These are phyloP conservation scores for Helianthus tuberosus DNA, from an alignment of 129 eudicot species.

Conservation along the genomic window DNA sequence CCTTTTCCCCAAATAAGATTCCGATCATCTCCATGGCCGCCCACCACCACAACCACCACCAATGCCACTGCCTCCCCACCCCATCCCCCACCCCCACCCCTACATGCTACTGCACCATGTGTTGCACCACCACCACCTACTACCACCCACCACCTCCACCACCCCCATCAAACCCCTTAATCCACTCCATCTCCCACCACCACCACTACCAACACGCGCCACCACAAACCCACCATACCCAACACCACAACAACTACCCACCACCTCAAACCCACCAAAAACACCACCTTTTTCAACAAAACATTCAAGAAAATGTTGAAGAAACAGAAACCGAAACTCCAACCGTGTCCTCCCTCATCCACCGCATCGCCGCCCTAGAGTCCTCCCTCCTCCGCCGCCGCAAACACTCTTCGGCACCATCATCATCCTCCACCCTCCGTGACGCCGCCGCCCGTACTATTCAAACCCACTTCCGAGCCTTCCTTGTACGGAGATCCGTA, in stretches of 20 bases:
- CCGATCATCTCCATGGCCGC: slow-evolving; percentile 48
- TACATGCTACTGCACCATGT: slow-evolving; percentile 43
- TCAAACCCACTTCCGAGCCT: slow-evolving; percentile 83
- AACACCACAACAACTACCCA: not conserved
- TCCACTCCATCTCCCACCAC: slow-evolving; percentile 40
- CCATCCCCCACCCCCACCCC: slow-evolving; percentile 34
- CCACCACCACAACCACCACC: slow-evolving; percentile 38
- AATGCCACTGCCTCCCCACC: slow-evolving; percentile 37
- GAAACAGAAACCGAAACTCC: slow-evolving; percentile 13
- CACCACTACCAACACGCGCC: slow-evolving; percentile 41
- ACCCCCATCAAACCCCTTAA: slow-evolving; percentile 37
- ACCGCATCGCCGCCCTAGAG: slow-evolving; percentile 84
- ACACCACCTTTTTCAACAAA: slow-evolving; percentile 12
- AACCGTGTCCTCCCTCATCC: slow-evolving; percentile 66
- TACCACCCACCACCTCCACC: slow-evolving; percentile 36
- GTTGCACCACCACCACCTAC: slow-evolving; percentile 38
- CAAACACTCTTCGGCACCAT: slow-evolving; percentile 38
- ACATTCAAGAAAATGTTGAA: slow-evolving; percentile 7
- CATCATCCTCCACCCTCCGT: slow-evolving; percentile 43
- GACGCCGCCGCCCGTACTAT: slow-evolving; percentile 83
- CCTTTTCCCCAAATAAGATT: slow-evolving; percentile 23
- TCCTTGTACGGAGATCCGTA: slow-evolving; percentile 72
- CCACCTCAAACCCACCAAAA: slow-evolving; percentile 32
- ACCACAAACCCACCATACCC: slow-evolving; percentile 34
- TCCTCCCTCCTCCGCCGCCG: slow-evolving; percentile 67